Evolutionary conservation across 208 protist species (phyloP), one percentile per base, ranked within the genome.

Genomic region (Phytomonas sp.): DNA sequence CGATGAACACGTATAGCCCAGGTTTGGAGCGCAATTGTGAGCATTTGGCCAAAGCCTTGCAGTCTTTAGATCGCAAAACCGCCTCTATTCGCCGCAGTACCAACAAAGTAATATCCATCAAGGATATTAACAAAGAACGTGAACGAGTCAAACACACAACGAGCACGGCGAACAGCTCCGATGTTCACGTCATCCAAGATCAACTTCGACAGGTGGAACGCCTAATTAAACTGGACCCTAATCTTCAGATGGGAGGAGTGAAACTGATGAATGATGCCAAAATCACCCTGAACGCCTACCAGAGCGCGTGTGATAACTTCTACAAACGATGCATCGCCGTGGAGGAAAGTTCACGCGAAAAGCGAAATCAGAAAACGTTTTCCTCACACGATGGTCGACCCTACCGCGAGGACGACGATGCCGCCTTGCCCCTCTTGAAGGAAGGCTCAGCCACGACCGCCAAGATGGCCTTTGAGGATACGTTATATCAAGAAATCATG

Each of bases 401-500:
- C 49, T 34, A 68, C 11, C 34, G n/a, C 0, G 59, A 26, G 12
- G 60, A 29, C n/a, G 67, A 31, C 0, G 65, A 66, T 12, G 26
- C 59, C 26, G 42, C 62, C 63, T 32, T 31, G n/a, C 62, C 62
- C 26, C 36, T 45, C 31, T 59, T 75, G 23, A 34, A 61, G 1
- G 40, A 63, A 8, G 29, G 65, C 4, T 33, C 70, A 42, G 26
- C 16, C 14, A 19, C 60, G 19, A 85, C 84, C 6, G 85, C 91
- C 68, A 72, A 76, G 36, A 75, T 75, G 31, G 60, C 68, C 52
- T 94, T 94, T 67, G 91, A 96, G 69, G 76, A 79, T 30, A 83
- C 91, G 66, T 60, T 96, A 12, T 83, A 94, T 69, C 76, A 91
- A 36, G 88, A 96, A 40, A 86, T 96, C 31, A 91, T 96, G 81